Percentiles rank a stretch among this genome's conserved stretches.
Evolutionary conservation across 2,329 filamentous ascomycete genomes (phyloP).

Genomic region (Venturia oleaginea): DNA sequence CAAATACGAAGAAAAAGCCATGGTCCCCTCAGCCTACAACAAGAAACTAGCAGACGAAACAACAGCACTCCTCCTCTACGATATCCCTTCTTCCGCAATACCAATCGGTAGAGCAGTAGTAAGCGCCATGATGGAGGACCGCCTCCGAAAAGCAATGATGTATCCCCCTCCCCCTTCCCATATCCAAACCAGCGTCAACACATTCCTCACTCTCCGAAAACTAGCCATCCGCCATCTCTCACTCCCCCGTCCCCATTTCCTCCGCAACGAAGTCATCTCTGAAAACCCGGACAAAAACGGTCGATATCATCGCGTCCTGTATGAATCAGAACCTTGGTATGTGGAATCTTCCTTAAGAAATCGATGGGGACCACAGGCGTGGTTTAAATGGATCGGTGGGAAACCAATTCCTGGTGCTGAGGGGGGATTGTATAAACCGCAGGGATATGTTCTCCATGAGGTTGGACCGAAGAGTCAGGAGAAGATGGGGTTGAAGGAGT

Average conservation of each 20-base stretch:
- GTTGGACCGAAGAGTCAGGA: constrained; percentile 51
- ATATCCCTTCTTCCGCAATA: constrained; percentile 39
- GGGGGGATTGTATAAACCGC: constrained; percentile 31
- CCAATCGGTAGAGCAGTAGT: constrained; percentile 43
- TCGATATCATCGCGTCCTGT: constrained; percentile 42
- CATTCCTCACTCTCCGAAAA: constrained; percentile 43
- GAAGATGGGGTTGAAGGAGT: constrained; percentile 33
- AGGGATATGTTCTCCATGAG: constrained; percentile 49
- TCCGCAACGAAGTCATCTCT: constrained; percentile 30
- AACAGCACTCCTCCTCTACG: constrained; percentile 50
- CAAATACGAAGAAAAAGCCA: constrained; percentile 49
- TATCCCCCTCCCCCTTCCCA: constrained; percentile 33
- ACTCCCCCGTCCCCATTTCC: constrained; percentile 46
- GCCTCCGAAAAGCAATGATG: constrained; percentile 56
- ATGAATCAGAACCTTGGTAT: constrained; percentile 53
- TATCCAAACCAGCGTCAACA: constrained; percentile 31
- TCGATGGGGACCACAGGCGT: constrained; percentile 51
- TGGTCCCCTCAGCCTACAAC: constrained; percentile 40
- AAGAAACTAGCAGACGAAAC: constrained; percentile 46
- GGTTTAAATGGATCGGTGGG: constrained; percentile 39
- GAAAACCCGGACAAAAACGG: constrained; percentile 43
- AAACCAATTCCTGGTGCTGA: constrained; percentile 39
- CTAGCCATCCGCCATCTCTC: constrained; percentile 48
- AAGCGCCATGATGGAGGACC: constrained; percentile 53
- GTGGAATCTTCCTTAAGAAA: constrained; percentile 50